Conservation (phyloP, 306 rosid species). For the Rosa rugosa region DNA sequence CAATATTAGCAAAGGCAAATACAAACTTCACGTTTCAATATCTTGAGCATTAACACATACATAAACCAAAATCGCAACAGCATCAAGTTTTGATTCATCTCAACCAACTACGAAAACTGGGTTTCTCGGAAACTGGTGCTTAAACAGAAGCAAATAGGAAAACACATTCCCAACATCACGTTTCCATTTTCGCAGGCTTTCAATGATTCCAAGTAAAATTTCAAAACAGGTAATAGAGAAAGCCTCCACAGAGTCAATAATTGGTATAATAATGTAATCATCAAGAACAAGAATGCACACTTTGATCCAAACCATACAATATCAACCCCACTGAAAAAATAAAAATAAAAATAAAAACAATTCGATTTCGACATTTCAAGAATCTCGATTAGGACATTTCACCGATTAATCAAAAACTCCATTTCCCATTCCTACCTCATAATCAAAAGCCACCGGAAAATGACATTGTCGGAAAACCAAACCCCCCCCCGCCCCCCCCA, state of each 20-base stretch:
- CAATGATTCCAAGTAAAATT: not conserved
- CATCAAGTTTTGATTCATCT: not conserved
- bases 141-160: too few species aligned
- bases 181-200: not conserved
- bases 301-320: slow-evolving; percentile 14
- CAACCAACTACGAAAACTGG: not conserved
- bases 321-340: slow-evolving; percentile 13
- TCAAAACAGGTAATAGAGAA: not conserved
- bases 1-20: slow-evolving; percentile 23
- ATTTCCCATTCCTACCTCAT: not conserved
- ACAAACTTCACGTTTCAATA: not conserved
- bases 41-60: not conserved
- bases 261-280: too few species aligned
- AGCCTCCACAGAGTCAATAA: not conserved
- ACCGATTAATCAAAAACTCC: not conserved
- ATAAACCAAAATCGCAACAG: not conserved
- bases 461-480: slow-evolving; percentile 21
- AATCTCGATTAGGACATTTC: slow-evolving; percentile 8
- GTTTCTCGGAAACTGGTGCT: not conserved
- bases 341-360: not conserved
- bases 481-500: not conserved
- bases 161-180: not conserved
- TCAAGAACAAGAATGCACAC: not conserved
- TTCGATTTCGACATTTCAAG: not conserved
- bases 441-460: slow-evolving; percentile 14